phyloP scores from a whole-genome alignment of 108 stramenopile species.

The Cyclotella choctawhatcheeana region DNA sequence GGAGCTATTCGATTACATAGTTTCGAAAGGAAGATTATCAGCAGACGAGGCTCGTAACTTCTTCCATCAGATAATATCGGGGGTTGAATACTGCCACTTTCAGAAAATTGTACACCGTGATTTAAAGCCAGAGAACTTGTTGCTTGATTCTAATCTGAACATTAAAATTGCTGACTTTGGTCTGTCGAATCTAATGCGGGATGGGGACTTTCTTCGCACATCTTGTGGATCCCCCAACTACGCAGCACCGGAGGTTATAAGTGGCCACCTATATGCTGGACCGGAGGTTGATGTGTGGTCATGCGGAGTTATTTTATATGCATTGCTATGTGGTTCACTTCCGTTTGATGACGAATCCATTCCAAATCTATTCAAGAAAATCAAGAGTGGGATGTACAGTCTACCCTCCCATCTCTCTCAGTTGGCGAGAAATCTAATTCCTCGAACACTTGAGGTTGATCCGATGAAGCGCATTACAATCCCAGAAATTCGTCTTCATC shows the following conservation, averaged over 20 bases:
- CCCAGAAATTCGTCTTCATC: slow-evolving; percentile 95
- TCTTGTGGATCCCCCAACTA: slow-evolving; percentile 99
- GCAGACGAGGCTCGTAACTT: slow-evolving; percentile 97
- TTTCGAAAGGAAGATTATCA: slow-evolving; percentile 93
- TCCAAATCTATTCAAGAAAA: slow-evolving; percentile 99
- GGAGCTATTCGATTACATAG: slow-evolving; percentile 99
- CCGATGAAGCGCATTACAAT: slow-evolving; percentile 99
- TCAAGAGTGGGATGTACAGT: slow-evolving; percentile 98
- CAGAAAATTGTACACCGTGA: slow-evolving; percentile 99
- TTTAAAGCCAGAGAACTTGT: slow-evolving; percentile 97
- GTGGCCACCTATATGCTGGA: slow-evolving; percentile 97
- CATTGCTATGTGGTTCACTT: slow-evolving; percentile 97
- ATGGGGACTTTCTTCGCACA: slow-evolving; percentile 98
- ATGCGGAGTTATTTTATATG: slow-evolving; percentile 99
- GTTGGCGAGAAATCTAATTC: slow-evolving; percentile 95
- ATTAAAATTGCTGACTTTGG: slow-evolving; percentile 99
- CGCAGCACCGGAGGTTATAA: slow-evolving; percentile 99
- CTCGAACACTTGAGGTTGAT: slow-evolving; percentile 99
- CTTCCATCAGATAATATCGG: slow-evolving; percentile 98
- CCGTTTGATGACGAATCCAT: slow-evolving; percentile 99
- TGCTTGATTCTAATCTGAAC: slow-evolving; percentile 92
- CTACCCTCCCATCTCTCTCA: slow-evolving; percentile 95
- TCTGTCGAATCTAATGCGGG: slow-evolving; percentile 96
- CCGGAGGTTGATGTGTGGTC: slow-evolving; percentile 99
- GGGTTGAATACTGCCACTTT: slow-evolving; percentile 99